phyloP scores from a whole-genome alignment of 129 eudicot species.

The Flaveria linearis region DNA sequence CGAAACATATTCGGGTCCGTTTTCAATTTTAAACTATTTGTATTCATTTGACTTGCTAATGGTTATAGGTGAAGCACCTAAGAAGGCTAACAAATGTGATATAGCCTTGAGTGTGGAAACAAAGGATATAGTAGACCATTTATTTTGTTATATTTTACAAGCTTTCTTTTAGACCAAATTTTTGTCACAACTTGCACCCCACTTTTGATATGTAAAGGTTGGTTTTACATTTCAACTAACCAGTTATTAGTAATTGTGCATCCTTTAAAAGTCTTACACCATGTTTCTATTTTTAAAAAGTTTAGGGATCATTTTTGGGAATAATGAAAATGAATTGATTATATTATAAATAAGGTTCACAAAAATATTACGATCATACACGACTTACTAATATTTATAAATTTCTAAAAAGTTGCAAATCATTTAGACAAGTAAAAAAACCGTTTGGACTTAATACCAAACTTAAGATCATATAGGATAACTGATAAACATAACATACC shows the following conservation, averaged over 20 bases:
- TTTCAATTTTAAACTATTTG: too few species aligned
- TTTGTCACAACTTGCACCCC: neutral
- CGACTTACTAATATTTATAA: neutral
- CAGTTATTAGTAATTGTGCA: neutral
- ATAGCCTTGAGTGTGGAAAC: neutral
- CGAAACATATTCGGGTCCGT: too few species aligned
- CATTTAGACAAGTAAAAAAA: neutral
- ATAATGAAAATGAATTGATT: neutral
- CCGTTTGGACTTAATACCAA: neutral
- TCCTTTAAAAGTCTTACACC: neutral
- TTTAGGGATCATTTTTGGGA: neutral
- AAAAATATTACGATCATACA: neutral
- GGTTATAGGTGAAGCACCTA: too few species aligned
- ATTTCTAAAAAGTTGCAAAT: neutral
- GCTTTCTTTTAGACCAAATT: neutral
- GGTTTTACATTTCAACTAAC: neutral
- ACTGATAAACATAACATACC: slow-evolving; percentile 28
- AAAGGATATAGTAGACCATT: neutral
- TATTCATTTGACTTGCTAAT: too few species aligned
- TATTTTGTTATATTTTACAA: neutral
- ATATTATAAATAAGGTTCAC: neutral
- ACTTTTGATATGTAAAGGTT: neutral
- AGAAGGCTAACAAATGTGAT: too few species aligned
- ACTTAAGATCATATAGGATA: neutral
- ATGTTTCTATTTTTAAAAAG: neutral